Conservation (phyloP, 306 rosid genomes). For the Quercus mongolica region DNA sequence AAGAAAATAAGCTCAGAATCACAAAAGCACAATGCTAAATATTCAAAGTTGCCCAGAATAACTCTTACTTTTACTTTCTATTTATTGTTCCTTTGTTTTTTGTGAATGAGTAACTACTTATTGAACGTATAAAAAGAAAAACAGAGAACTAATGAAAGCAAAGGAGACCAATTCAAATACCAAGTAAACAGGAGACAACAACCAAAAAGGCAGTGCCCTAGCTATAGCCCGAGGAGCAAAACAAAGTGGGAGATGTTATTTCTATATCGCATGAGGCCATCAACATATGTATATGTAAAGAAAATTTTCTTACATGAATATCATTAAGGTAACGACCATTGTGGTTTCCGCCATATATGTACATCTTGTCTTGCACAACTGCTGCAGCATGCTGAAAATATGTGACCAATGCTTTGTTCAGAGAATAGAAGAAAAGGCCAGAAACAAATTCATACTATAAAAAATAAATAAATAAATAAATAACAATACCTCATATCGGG, state of each 20-base stretch:
- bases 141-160: not conserved
- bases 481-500: slow-evolving; percentile 82
- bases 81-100: not conserved
- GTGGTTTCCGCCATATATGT: slow-evolving; percentile 94
- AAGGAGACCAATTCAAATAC: not conserved
- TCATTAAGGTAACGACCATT: slow-evolving; percentile 96
- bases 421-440: slow-evolving; percentile 7
- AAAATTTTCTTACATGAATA: slow-evolving; percentile 64
- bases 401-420: slow-evolving; percentile 23
- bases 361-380: slow-evolving; percentile 82
- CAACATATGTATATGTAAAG: slow-evolving; percentile 10
- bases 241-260: not conserved
- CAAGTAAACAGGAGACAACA: not conserved
- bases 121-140: not conserved
- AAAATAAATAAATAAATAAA: slow-evolving; percentile 3
- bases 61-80: not conserved
- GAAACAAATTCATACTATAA: slow-evolving; percentile 4
- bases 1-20: not conserved
- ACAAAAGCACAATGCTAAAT: not conserved
- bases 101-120: not conserved
- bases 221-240: not conserved
- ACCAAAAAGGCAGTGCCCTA: not conserved
- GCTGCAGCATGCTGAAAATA: slow-evolving; percentile 87
- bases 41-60: not conserved
- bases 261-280: not conserved